Evolutionary conservation across 2,329 filamentous ascomycete genomes (phyloP), one percentile per base, ranked within the genome.

Genomic region (Spiromastix sp.): DNA sequence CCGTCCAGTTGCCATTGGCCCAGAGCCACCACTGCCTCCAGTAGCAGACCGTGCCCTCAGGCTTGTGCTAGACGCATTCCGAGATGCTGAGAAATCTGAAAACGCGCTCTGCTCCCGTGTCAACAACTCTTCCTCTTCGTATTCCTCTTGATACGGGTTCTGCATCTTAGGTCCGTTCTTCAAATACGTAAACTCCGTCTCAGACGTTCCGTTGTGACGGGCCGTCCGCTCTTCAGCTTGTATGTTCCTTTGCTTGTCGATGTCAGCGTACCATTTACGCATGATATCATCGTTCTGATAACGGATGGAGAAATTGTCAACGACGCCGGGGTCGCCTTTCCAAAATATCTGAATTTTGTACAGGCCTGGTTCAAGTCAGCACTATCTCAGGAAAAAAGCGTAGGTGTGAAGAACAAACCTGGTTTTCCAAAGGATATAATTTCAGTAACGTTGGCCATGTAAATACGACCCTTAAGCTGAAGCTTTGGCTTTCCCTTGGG

Each of bases 391-490:
- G n/a, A 25, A 21, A 25, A 12, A 20, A 25, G n/a, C 12, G 27
- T 9, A 29, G 12, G 17, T 18, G 3, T 16, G 27, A 10, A 11
- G n/a, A 39, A 55, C 73, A 54, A 74, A 93, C 87, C 86, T 60
- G 85, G 84, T 59, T 87, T 94, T 32, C 81, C 78, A 40, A 91
- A 69, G 12, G 82, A 87, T 27, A 94, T 69, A n/a, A 94, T 80
- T 57, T 95, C 85, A 25, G 87, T 96, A 36, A 98, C 89, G 53
- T 98, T 98, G 48, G 87, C 86, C 87, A 98, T 96, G 64, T 95
- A 96, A 50, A 98, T 98, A 34, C 91, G 78, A 25, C 91, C 91
- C 61, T 98, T 98, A 19, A 98, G 71, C 60, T 95, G 87, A 42
- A 96, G 70, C 47, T 72, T 74, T 18, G 70, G 64, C 60, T 89